phyloP scores from a whole-genome alignment of 2,329 filamentous ascomycete species.

The Trichoderma sp. region DNA sequence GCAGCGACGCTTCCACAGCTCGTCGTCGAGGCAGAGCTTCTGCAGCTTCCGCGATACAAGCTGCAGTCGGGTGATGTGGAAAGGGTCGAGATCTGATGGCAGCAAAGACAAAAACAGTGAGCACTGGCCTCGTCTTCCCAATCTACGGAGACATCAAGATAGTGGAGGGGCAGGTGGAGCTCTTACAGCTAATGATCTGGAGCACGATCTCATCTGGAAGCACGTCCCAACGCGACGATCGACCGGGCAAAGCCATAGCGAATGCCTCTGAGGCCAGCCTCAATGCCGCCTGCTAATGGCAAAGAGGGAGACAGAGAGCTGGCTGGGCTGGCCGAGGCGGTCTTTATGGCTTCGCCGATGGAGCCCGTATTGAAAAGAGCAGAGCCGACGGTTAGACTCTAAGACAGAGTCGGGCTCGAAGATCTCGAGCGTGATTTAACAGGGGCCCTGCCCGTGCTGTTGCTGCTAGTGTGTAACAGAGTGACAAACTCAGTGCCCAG shows the following conservation, averaged over 20 bases:
- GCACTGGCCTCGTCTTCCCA: slow-evolving; percentile 30
- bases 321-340: slow-evolving; percentile 11
- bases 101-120: slow-evolving; percentile 14
- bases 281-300: slow-evolving; percentile 27
- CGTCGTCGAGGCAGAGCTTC: slow-evolving; percentile 71
- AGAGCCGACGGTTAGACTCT: slow-evolving; percentile 13
- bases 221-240: slow-evolving; percentile 46
- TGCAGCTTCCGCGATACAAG: slow-evolving; percentile 69
- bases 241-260: slow-evolving; percentile 37
- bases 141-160: slow-evolving; percentile 5
- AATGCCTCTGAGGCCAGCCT: slow-evolving; percentile 27
- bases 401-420: slow-evolving; percentile 14
- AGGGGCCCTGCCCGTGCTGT: slow-evolving; percentile 17
- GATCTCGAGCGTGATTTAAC: slow-evolving; percentile 26
- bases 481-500: slow-evolving; percentile 10
- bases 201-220: slow-evolving; percentile 68
- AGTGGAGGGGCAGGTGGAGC: slow-evolving; percentile 13
- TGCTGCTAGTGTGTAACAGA: slow-evolving; percentile 23
- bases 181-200: slow-evolving; percentile 65
- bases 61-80: slow-evolving; percentile 65
- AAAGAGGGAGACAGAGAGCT: slow-evolving; percentile 2
- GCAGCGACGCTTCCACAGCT: slow-evolving; percentile 75
- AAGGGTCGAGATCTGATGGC: slow-evolving; percentile 43
- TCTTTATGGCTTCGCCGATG: slow-evolving; percentile 10
- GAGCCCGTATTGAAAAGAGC: neutral